These are phyloP conservation scores for Cyclotella sp. DNA, from an alignment of 108 stramenopile species.

Conservation along the genomic window DNA sequence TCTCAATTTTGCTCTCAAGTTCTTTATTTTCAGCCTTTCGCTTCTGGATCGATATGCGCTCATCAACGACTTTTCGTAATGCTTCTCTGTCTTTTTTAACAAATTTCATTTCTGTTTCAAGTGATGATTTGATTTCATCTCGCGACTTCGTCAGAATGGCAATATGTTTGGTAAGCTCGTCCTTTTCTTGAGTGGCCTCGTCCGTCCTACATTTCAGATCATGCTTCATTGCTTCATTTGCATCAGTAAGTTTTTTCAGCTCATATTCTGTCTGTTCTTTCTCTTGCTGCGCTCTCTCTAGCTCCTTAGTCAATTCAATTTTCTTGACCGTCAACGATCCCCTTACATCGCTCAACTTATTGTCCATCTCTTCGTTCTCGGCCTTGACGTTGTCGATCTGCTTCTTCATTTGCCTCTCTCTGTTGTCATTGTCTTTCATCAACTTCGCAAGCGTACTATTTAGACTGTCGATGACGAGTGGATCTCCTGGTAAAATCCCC, in stretches of 20 bases:
- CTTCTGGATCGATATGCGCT: constrained; percentile 33
- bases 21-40: constrained; percentile 41
- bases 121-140: constrained; percentile 23
- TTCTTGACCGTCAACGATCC: background rate
- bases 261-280: background rate
- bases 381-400: background rate
- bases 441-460: background rate
- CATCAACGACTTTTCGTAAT: constrained; percentile 23
- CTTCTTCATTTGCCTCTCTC: background rate
- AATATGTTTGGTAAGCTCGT: constrained; percentile 37
- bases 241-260: background rate
- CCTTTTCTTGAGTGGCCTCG: constrained; percentile 31
- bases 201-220: constrained; percentile 24
- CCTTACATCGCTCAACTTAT: background rate
- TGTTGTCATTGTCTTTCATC: background rate
- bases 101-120: constrained; percentile 34
- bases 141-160: constrained; percentile 36
- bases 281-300: background rate
- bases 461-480: background rate
- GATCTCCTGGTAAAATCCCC: background rate
- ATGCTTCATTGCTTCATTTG: constrained; percentile 5
- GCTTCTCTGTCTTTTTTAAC: constrained; percentile 41
- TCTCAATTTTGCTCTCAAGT: constrained; percentile 30
- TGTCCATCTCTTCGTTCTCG: background rate
- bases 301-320: background rate